phyloP scores from a whole-genome alignment of 1,139 yeast species.

The Taphrina communis region DNA sequence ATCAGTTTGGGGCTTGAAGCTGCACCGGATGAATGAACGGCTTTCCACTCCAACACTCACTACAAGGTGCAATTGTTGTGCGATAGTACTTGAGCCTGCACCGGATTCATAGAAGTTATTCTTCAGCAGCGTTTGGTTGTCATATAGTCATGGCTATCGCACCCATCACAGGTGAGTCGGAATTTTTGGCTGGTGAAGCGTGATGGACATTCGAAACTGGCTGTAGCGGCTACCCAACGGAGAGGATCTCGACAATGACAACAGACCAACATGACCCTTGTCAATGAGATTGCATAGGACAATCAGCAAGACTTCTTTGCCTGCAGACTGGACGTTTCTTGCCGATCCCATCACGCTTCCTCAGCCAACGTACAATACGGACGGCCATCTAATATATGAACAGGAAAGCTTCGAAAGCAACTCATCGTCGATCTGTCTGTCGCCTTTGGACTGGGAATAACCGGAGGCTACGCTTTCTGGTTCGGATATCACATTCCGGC shows the following conservation, averaged over 20 bases:
- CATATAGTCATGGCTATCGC: conserved; percentile 29
- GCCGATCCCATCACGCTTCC: not conserved
- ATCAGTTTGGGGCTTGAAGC: conserved; percentile 2
- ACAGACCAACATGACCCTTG: too few relatives aligned
- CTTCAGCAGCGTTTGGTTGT: not conserved
- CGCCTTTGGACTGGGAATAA: conserved; percentile 42
- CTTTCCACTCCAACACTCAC: too few relatives aligned
- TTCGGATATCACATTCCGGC: conserved; percentile 44
- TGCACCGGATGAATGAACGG: too few relatives aligned
- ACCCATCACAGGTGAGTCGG: conserved; percentile 21
- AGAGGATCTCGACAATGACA: too few relatives aligned
- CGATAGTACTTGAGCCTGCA: too few relatives aligned
- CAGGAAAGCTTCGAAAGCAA: conserved; percentile 39
- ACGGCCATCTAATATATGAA: not conserved
- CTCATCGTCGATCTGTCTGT: conserved; percentile 42
- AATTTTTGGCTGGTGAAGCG: not conserved
- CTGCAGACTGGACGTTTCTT: too few relatives aligned
- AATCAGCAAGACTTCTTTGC: too few relatives aligned
- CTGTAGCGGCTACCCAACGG: not conserved
- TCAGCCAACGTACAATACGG: not conserved
- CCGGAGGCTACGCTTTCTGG: conserved; percentile 43
- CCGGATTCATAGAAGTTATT: too few relatives aligned
- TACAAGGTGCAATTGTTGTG: too few relatives aligned
- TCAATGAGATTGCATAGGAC: too few relatives aligned
- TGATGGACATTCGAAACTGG: not conserved